These are phyloP conservation scores for Chytriomyces confervae DNA, from an alignment of 192 early-diverging fungal genomes.

Conservation along the genomic window DNA sequence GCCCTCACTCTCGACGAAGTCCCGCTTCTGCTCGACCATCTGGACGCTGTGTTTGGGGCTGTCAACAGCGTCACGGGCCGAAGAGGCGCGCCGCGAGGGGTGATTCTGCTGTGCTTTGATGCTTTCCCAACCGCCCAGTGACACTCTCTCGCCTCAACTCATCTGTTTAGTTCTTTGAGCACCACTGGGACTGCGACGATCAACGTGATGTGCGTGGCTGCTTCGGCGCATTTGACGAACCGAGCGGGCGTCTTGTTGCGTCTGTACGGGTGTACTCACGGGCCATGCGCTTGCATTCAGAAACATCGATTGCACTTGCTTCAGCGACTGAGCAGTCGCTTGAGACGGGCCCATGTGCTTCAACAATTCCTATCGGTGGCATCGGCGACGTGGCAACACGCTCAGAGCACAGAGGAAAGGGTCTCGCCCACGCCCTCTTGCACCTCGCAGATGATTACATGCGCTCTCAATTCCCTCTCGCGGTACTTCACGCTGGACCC, in stretches of 20 bases:
- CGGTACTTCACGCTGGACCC: background rate
- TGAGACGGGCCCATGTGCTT: no score
- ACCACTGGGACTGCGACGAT: slow-evolving; percentile 4
- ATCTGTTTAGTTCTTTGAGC: background rate
- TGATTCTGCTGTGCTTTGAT: background rate
- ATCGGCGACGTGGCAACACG: slow-evolving; percentile 19
- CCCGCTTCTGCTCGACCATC: slow-evolving; percentile 11
- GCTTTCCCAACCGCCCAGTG: background rate
- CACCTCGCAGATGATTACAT: slow-evolving; percentile 2
- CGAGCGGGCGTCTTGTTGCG: slow-evolving; percentile 36
- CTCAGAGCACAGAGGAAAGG: slow-evolving; percentile 4
- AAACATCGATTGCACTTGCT: slow-evolving; percentile 17
- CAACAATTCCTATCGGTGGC: background rate
- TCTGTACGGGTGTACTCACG: slow-evolving; percentile 68
- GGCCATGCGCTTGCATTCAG: slow-evolving; percentile 64
- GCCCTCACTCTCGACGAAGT: background rate
- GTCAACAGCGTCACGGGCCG: background rate
- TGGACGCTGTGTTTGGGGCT: background rate
- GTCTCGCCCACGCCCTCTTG: slow-evolving; percentile 4
- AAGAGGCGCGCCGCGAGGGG: slow-evolving; percentile 3
- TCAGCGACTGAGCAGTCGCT: background rate
- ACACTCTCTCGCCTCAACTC: background rate
- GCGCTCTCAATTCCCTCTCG: background rate
- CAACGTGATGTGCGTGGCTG: background rate
- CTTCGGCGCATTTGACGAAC: background rate